Conservation (phyloP, 2,329 filamentous ascomycete species). For the Sporothrix pseudoabietina region DNA sequence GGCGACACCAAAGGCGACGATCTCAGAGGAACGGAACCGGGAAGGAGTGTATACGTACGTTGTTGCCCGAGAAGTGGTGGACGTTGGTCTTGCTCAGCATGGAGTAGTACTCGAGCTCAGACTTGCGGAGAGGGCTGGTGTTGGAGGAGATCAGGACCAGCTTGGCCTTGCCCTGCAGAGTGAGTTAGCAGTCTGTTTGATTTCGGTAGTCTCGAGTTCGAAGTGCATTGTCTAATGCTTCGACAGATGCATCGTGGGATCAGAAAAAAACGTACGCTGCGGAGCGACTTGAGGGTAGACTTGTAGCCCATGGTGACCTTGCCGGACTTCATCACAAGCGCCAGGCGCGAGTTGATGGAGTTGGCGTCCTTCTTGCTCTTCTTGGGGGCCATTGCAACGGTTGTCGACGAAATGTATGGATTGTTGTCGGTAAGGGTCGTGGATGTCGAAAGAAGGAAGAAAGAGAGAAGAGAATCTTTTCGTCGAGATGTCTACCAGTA, state of each 20-base stretch:
- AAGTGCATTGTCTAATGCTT: neutral
- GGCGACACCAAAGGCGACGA: constrained; percentile 30
- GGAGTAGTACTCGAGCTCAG: constrained; percentile 92
- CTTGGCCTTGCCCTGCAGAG: constrained; percentile 81
- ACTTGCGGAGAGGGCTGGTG: constrained; percentile 96
- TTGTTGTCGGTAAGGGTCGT: constrained; percentile 29
- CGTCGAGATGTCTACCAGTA: neutral
- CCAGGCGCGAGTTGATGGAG: constrained; percentile 60
- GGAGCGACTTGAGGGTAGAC: constrained; percentile 54
- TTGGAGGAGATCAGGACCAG: constrained; percentile 89
- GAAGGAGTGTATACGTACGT: constrained; percentile 69
- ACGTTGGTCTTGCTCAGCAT: constrained; percentile 93
- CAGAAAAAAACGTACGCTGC: constrained; percentile 30
- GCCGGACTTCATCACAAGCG: constrained; percentile 66
- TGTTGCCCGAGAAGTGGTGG: constrained; percentile 98
- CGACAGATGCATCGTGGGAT: neutral
- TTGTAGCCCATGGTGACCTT: constrained; percentile 91
- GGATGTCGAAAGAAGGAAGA: constrained; percentile 26
- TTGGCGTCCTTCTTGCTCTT: constrained; percentile 62
- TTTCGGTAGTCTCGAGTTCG: neutral
- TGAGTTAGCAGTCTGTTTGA: constrained; percentile 13
- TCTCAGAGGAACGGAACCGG: neutral
- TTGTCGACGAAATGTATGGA: constrained; percentile 42
- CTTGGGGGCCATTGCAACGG: constrained; percentile 63
- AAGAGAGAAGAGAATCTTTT: constrained; percentile 1